Evolutionary conservation across 2,329 filamentous ascomycete genomes (phyloP).

Genomic region (Diaporthe australafricana): DNA sequence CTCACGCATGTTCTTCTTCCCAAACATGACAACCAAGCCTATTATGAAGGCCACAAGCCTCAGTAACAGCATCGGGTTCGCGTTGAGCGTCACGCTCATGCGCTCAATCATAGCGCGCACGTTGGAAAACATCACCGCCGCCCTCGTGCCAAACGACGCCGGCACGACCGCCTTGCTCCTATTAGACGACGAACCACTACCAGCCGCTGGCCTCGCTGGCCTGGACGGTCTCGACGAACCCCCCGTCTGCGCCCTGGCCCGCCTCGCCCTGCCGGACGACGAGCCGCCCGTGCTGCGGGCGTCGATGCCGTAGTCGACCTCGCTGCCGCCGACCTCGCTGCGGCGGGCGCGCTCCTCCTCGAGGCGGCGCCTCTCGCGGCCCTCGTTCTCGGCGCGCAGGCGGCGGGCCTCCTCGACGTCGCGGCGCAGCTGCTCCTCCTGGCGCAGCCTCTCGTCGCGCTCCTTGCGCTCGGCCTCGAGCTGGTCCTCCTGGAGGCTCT

Average conservation of each 20-base stretch:
- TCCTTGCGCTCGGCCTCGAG: conserved; percentile 76
- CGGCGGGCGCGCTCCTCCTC: conserved; percentile 65
- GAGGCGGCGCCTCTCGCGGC: conserved; percentile 62
- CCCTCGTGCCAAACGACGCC: conserved; percentile 58
- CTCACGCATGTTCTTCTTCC: conserved; percentile 79
- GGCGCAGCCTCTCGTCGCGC: conserved; percentile 66
- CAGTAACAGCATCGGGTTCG: conserved; percentile 68
- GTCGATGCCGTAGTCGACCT: conserved; percentile 78
- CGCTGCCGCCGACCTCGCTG: conserved; percentile 59
- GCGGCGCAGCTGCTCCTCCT: conserved; percentile 67
- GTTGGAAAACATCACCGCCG: conserved; percentile 64
- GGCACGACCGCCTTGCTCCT: conserved; percentile 48
- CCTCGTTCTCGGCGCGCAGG: conserved; percentile 69
- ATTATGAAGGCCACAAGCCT: conserved; percentile 82
- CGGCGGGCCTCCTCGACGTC: conserved; percentile 69
- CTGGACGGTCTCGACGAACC: conserved; percentile 20
- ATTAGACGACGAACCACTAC: conserved; percentile 21
- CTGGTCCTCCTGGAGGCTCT: conserved; percentile 86
- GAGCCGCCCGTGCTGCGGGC: conserved; percentile 54
- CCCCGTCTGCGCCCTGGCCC: conserved; percentile 20
- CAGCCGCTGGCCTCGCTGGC: conserved; percentile 35
- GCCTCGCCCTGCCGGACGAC: conserved; percentile 40
- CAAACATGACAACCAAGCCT: conserved; percentile 81
- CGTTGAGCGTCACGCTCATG: conserved; percentile 61
- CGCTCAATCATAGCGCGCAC: conserved; percentile 63